These are phyloP conservation scores for Ophidiomyces ophidiicola DNA, from an alignment of 2,329 filamentous ascomycete genomes.

Conservation along the genomic window DNA sequence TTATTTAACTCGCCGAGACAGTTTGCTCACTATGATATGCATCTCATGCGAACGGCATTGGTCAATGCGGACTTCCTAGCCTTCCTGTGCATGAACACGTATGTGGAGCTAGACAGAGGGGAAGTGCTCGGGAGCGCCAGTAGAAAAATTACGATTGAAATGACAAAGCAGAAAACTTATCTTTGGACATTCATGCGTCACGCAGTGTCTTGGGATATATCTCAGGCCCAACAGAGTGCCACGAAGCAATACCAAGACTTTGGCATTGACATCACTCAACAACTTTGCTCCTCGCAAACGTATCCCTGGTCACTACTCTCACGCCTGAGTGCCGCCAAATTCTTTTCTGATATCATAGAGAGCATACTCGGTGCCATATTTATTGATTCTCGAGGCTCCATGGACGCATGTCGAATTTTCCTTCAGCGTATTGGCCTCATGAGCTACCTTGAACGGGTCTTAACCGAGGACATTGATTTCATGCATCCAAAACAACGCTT, in stretches of 20 bases:
- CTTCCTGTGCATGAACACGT: conserved; percentile 55
- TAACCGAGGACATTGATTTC: conserved; percentile 45
- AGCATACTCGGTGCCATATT: conserved; percentile 69
- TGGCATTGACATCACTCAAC: conserved; percentile 38
- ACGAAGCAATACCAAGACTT: conserved; percentile 38
- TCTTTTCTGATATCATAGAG: conserved; percentile 75
- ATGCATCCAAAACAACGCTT: conserved; percentile 56
- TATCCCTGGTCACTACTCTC: conserved; percentile 71
- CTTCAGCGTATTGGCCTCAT: conserved; percentile 55
- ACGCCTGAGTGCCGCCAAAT: conserved; percentile 56
- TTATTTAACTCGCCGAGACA: conserved; percentile 42
- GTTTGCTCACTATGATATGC: conserved; percentile 52
- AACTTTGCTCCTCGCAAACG: conserved; percentile 38
- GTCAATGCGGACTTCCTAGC: conserved; percentile 72
- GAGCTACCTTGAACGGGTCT: conserved; percentile 47
- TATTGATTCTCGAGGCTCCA: conserved; percentile 56
- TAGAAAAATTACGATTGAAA: conserved; percentile 20
- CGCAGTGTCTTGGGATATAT: conserved; percentile 37
- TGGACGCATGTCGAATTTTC: conserved; percentile 49
- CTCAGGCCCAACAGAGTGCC: conserved; percentile 35
- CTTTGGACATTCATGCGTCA: conserved; percentile 63
- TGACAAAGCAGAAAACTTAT: conserved; percentile 29
- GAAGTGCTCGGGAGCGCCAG: conserved; percentile 11
- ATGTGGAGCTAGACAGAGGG: conserved; percentile 17
- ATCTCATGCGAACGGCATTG: conserved; percentile 59